Base-by-base conservation (phyloP, 352 stramenopile genomes). In the Elongisporangium prolatum region DNA sequence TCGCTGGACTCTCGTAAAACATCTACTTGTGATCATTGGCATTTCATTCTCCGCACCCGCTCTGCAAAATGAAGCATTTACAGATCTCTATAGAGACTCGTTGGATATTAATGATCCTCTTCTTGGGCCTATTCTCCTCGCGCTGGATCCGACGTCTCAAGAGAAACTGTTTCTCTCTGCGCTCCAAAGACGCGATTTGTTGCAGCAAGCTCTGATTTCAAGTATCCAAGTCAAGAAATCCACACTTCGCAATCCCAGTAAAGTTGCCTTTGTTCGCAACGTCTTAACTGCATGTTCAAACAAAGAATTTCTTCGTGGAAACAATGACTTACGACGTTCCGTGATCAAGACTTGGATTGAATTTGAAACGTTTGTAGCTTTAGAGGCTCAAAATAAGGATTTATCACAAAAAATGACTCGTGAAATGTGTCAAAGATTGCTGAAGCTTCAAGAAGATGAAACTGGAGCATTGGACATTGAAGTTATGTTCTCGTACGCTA, bases 401-500 rank as follows among this genome's bases (percentile, higher is more conserved):
- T 38, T 38, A 38, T 38, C 28, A 13, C 28, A 38, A 38, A 10
- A 38, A 1, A 38, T 14, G 7, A 38, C 47, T 37, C 72, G 76
- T 9, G 52, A 60, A 38, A 60, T 86, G 17, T 77, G 74, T 53
- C 76, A 84, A 34, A 28, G 47, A 3, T 56, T 86, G 37, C 48
- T 68, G 21, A 47, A 54, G 20, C 6, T 6, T 22, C 50, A 18
- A 54, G 28, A 48, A 13, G 54, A 59, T 18, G 38, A 37, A 5
- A 57, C 24, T 50, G 4, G 16, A 21, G 10, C 21, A 17, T 11
- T 54, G 21, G 61, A 74, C 50, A 63, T 72, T 52, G 25, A 54
- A 21, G 63, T 76, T 49, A 60, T 89, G 56, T 70, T 65, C 50
- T 66, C 74, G 11, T 90, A 93, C 50, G 77, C 80, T 7, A 67